These are phyloP conservation scores for Fomitopsis pulvina DNA, from an alignment of 768 basidiomycete genomes.

Conservation along the genomic window DNA sequence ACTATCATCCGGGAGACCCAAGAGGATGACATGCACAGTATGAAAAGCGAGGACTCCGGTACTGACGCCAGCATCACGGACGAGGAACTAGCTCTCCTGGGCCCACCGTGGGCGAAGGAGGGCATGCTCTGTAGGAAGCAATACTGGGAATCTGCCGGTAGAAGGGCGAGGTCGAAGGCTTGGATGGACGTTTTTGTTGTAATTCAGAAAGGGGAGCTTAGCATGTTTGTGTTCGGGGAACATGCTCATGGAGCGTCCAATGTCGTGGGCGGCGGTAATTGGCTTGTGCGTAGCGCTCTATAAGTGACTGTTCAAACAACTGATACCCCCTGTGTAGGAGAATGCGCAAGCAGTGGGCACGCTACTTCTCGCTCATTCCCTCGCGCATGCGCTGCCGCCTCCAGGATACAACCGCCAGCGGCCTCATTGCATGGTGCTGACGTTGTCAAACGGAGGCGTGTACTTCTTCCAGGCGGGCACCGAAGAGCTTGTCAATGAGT, in stretches of 20 bases:
- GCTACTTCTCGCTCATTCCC: constrained; percentile 78
- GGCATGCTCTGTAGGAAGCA: constrained; percentile 93
- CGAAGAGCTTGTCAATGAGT: constrained; percentile 96
- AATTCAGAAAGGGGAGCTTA: constrained; percentile 88
- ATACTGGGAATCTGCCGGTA: constrained; percentile 83
- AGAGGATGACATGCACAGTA: constrained; percentile 80
- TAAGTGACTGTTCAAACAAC: no score
- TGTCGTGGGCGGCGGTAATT: constrained; percentile 92
- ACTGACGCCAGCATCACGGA: constrained; percentile 86
- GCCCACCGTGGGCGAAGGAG: constrained; percentile 99
- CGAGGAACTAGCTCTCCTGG: constrained; percentile 91
- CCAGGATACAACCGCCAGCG: constrained; percentile 90
- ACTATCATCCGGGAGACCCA: constrained; percentile 94
- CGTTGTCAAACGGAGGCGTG: constrained; percentile 82
- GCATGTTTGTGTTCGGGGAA: constrained; percentile 93
- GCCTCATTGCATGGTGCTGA: constrained; percentile 92
- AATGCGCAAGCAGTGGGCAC: constrained; percentile 85
- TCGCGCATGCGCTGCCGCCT: constrained; percentile 82
- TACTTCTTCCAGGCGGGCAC: constrained; percentile 99
- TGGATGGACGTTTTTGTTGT: constrained; percentile 98
- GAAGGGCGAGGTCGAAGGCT: constrained; percentile 78
- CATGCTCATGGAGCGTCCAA: constrained; percentile 52
- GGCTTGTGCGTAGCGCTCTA: constrained; percentile 67
- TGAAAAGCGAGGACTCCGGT: constrained; percentile 53
- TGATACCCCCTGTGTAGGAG: constrained; percentile 52